Base-by-base conservation (phyloP, 345 rosid genomes). In the Noccaea caerulescens region DNA sequence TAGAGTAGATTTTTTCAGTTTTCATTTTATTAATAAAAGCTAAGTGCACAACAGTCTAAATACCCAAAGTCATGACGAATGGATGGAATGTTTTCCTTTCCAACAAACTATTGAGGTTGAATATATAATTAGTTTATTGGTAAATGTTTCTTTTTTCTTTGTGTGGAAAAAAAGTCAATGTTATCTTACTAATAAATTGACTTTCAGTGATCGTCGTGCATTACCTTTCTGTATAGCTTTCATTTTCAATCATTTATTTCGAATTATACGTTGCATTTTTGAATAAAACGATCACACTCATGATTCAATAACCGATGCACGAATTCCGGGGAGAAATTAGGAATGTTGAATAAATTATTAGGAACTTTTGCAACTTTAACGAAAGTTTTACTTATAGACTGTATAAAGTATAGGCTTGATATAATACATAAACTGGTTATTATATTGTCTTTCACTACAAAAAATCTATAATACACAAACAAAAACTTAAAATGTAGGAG, bases 181-280 rank as follows among this genome's bases (percentile, higher is more conserved):
- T 64, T 46, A 27, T 27, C 30, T 27, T 27, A 27, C 30, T 27
- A 27, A 39, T 1, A 53, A 25, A 62, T 53, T 72, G 76, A 72
- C 76, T 62, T 71, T 34, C 23, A 60, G 68, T 60, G 52, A 70
- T 70, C 75, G 52, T 62, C 69, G 69, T 71, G 54, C 69, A 71
- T 53, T 4, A 33, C 67, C 54, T 66, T 72, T 72, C 33, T 63
- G 34, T 37, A 44, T 66, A 49, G 66, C 49, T 58, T 55, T 66
- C 61, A 50, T 73, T 66, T 73, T 73, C 67, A 73, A 66, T 66
- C 72, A 73, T 73, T 73, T 66, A 66, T 66, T 73, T 73, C 54
- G 53, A 73, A 73, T 32, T 58, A 20, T 58, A 20, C 36, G 12
- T 49, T 41, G 6, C 72, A 25, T 73, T 73, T 73, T 58, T 58